Percentiles rank a stretch among this genome's conserved stretches.
These are phyloP conservation scores for Saccharomycopsis javanensis DNA, from an alignment of 805 yeast genomes.

Conservation along the genomic window DNA sequence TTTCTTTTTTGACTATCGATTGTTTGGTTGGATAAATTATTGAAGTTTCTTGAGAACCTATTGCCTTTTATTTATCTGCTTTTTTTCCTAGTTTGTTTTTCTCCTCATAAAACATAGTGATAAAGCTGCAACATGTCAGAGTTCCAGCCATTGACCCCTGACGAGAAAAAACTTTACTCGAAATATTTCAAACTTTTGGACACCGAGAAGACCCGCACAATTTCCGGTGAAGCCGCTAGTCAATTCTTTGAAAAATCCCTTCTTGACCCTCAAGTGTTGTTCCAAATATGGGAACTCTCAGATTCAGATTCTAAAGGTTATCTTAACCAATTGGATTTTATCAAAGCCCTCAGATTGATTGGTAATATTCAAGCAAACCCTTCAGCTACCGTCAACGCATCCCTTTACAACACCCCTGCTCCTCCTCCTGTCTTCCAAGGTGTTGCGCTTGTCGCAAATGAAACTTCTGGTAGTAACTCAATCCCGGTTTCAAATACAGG, in stretches of 20 bases:
- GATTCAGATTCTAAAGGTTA: constrained; percentile 84
- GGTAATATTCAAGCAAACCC: constrained; percentile 77
- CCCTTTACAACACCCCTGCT: constrained; percentile 46
- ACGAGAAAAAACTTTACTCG: constrained; percentile 68
- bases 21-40: too few relatives aligned
- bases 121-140: background rate
- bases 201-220: constrained; percentile 64
- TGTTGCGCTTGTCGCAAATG: constrained; percentile 20
- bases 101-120: too few relatives aligned
- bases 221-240: constrained; percentile 83
- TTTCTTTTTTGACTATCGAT: too few relatives aligned
- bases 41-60: too few relatives aligned
- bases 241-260: constrained; percentile 80
- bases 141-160: constrained; percentile 42
- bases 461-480: constrained; percentile 31
- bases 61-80: too few relatives aligned
- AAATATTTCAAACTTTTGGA: constrained; percentile 73
- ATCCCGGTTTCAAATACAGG: constrained; percentile 22
- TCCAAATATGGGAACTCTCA: constrained; percentile 92
- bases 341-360: constrained; percentile 78
- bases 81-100: too few relatives aligned
- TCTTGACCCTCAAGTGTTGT: constrained; percentile 63
- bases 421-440: constrained; percentile 40
- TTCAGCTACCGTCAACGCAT: constrained; percentile 39
- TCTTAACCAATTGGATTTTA: constrained; percentile 69